Conservation (phyloP, 495 filamentous ascomycete genomes). For the Trichoderma parareesei region DNA sequence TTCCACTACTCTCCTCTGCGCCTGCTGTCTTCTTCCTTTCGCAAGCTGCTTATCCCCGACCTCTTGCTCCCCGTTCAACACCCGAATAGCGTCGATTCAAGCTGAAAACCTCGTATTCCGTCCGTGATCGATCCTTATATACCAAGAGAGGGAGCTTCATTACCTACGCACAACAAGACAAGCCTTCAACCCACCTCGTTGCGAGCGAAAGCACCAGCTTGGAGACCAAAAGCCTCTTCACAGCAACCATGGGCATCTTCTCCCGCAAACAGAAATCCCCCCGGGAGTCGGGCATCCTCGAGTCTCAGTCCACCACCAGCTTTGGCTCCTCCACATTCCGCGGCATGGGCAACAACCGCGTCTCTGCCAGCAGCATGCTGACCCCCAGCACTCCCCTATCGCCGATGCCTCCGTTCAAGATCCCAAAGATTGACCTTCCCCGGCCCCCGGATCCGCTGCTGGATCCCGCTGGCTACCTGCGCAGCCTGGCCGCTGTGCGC, state of each 20-base stretch:
- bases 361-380: conserved; percentile 26
- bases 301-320: conserved; percentile 26
- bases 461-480: conserved; percentile 87
- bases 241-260: conserved; percentile 33
- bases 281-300: conserved; percentile 20
- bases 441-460: conserved; percentile 80
- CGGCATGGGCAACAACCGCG: conserved; percentile 20
- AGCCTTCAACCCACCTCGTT: no score
- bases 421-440: conserved; percentile 60
- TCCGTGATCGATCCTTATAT: neutral
- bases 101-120: no score
- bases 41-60: no score
- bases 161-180: no score
- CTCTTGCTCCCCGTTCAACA: no score
- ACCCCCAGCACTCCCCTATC: conserved; percentile 29
- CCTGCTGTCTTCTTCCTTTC: neutral
- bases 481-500: conserved; percentile 82
- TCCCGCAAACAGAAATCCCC: conserved; percentile 30
- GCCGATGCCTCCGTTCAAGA: conserved; percentile 10
- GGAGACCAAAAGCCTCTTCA: neutral
- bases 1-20: neutral
- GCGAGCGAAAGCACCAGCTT: neutral
- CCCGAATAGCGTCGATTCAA: no score
- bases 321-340: conserved; percentile 28
- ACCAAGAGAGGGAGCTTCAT: neutral